These are phyloP conservation scores for Phaeophleospora eucalypticola DNA, from an alignment of 2,329 filamentous ascomycete species.

Conservation along the genomic window DNA sequence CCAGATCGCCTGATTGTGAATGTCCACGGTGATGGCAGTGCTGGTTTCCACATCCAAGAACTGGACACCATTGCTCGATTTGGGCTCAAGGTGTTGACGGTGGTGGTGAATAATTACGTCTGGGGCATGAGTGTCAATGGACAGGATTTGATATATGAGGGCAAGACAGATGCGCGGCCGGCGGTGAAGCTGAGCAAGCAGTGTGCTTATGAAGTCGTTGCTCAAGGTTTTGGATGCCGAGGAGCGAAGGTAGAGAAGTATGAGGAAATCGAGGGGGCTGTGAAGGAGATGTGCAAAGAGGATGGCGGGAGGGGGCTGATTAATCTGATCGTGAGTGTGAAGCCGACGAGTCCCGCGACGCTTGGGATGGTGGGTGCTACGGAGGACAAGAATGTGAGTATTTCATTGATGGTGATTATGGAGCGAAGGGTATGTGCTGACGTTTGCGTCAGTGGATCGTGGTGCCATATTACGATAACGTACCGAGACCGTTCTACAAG, in stretches of 20 bases:
- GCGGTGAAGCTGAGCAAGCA: constrained; percentile 27
- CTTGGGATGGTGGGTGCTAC: constrained; percentile 43
- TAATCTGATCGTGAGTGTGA: constrained; percentile 40
- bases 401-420: background rate
- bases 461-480: constrained; percentile 48
- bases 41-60: constrained; percentile 45
- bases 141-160: constrained; percentile 43
- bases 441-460: constrained; percentile 33
- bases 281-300: constrained; percentile 33
- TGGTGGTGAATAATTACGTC: constrained; percentile 43
- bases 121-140: constrained; percentile 47
- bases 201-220: constrained; percentile 42
- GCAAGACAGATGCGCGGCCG: constrained; percentile 30
- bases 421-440: constrained; percentile 3
- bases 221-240: constrained; percentile 37
- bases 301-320: constrained; percentile 34
- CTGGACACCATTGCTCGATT: constrained; percentile 44
- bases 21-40: constrained; percentile 45
- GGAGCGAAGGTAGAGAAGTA: constrained; percentile 28
- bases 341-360: constrained; percentile 36
- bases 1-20: constrained; percentile 39
- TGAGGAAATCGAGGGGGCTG: constrained; percentile 30
- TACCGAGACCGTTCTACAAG: constrained; percentile 34
- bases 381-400: constrained; percentile 36
- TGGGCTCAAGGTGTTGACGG: constrained; percentile 39